Conservation (phyloP, 805 yeast species). For the Sugiyamaella chiloensis region DNA sequence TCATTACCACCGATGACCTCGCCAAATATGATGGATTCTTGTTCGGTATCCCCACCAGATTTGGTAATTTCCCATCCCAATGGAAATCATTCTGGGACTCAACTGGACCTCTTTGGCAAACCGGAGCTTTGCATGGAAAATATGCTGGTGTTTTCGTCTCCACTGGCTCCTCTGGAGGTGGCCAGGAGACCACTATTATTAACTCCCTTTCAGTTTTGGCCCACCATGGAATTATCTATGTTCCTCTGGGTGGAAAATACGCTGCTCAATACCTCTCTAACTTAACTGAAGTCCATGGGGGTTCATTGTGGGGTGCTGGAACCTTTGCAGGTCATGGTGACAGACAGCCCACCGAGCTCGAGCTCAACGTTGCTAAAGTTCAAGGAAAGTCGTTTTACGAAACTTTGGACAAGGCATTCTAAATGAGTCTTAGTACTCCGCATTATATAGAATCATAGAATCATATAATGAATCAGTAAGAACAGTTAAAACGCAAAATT, state of each 20-base stretch:
- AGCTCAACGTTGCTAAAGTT: slow-evolving; percentile 56
- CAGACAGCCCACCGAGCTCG: slow-evolving; percentile 62
- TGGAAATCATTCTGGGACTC: slow-evolving; percentile 72
- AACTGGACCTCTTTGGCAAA: slow-evolving; percentile 75
- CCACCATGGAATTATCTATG: slow-evolving; percentile 75
- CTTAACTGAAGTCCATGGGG: slow-evolving; percentile 72
- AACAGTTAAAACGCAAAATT: no score
- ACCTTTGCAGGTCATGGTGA: slow-evolving; percentile 77
- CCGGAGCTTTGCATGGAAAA: slow-evolving; percentile 67
- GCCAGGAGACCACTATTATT: slow-evolving; percentile 68
- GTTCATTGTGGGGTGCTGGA: slow-evolving; percentile 89
- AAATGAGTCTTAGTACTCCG: background rate
- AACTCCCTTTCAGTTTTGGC: slow-evolving; percentile 55
- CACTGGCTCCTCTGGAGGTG: slow-evolving; percentile 74
- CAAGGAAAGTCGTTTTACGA: slow-evolving; percentile 69
- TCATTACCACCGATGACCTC: slow-evolving; percentile 52
- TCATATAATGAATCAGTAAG: no score
- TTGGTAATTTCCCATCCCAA: slow-evolving; percentile 72
- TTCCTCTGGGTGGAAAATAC: slow-evolving; percentile 71
- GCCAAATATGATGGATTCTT: slow-evolving; percentile 66
- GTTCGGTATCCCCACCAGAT: slow-evolving; percentile 81
- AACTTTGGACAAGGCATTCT: slow-evolving; percentile 32
- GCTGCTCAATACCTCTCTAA: slow-evolving; percentile 54
- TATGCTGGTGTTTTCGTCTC: slow-evolving; percentile 72
- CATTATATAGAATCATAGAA: no score